A percentile compares a stretch with the other conserved stretches of the same genome.
Evolutionary conservation across 139 green algal species (phyloP).

Genomic region (Pseudopediastrum boryanum): DNA sequence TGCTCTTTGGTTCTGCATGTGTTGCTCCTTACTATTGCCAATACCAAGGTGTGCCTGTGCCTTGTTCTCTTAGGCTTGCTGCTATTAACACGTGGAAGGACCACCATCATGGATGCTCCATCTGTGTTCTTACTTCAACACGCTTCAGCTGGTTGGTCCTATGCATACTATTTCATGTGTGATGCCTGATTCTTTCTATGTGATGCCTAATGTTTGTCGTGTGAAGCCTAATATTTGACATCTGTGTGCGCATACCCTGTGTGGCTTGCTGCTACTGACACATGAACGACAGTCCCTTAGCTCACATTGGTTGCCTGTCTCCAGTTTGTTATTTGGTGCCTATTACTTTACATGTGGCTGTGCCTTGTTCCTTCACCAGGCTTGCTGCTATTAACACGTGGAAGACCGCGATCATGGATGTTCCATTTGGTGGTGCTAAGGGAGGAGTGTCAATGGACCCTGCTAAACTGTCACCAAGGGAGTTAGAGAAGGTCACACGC

Average conservation of each 20-base stretch:
- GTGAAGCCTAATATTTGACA: conserved; percentile 2
- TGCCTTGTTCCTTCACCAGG: conserved; percentile 20
- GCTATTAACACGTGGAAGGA: no score
- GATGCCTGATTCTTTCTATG: background rate
- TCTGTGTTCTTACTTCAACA: no score
- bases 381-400: conserved; percentile 92
- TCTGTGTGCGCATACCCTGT: background rate
- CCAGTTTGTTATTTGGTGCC: background rate
- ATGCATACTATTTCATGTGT: no score
- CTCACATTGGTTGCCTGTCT: conserved; percentile 52
- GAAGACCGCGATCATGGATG: conserved; percentile 96
- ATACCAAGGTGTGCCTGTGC: no score
- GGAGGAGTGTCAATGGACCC: conserved; percentile 56
- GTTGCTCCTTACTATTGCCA: no score
- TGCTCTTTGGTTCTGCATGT: no score
- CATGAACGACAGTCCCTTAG: background rate
- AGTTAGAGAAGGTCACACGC: conserved; percentile 91
- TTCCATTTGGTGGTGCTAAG: conserved; percentile 96
- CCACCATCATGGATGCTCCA: no score
- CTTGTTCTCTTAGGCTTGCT: no score
- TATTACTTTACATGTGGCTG: background rate
- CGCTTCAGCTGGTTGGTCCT: no score
- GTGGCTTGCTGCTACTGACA: background rate
- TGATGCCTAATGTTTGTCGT: conserved; percentile 5
- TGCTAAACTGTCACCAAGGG: conserved; percentile 65